Evolutionary conservation across 768 basidiomycete species (phyloP).

Genomic region (Sporobolomyces pararoseus): DNA sequence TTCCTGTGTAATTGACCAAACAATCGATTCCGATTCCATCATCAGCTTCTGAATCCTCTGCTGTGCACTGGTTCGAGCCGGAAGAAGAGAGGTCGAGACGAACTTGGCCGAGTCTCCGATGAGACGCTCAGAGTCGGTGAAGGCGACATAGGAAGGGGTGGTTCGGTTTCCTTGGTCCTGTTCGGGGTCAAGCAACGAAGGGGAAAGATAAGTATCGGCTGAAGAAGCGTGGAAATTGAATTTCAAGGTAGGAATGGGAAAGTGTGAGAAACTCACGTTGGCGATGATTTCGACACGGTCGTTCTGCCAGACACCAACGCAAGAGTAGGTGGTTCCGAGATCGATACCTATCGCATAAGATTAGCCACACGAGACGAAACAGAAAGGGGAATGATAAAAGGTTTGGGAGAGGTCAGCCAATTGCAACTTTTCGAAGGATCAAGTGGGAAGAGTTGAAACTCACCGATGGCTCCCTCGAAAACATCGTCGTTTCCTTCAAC

Average conservation of each 20-base stretch:
- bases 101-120: slow-evolving; percentile 95
- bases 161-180: slow-evolving; percentile 99
- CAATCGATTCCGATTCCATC: slow-evolving; percentile 3
- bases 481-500: slow-evolving; percentile 68
- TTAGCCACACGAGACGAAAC: background rate
- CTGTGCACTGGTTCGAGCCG: no score
- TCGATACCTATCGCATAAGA: slow-evolving; percentile 41
- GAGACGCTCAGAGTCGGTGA: slow-evolving; percentile 82
- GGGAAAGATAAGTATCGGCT: no score
- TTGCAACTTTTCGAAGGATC: background rate
- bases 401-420: background rate
- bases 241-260: background rate
- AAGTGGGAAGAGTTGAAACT: slow-evolving; percentile 12
- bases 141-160: slow-evolving; percentile 98
- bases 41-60: background rate
- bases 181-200: slow-evolving; percentile 49
- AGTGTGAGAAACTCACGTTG: slow-evolving; percentile 31
- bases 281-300: slow-evolving; percentile 97
- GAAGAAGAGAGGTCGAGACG: slow-evolving; percentile 1
- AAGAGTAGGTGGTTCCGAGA: slow-evolving; percentile 72
- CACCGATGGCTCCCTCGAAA: slow-evolving; percentile 92
- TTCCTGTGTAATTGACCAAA: slow-evolving; percentile 57
- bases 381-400: slow-evolving; percentile 4
- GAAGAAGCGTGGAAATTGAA: background rate
- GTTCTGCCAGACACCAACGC: slow-evolving; percentile 99